Conservation (phyloP, 2,329 filamentous ascomycete genomes). For the Cercospora nicotianae region DNA sequence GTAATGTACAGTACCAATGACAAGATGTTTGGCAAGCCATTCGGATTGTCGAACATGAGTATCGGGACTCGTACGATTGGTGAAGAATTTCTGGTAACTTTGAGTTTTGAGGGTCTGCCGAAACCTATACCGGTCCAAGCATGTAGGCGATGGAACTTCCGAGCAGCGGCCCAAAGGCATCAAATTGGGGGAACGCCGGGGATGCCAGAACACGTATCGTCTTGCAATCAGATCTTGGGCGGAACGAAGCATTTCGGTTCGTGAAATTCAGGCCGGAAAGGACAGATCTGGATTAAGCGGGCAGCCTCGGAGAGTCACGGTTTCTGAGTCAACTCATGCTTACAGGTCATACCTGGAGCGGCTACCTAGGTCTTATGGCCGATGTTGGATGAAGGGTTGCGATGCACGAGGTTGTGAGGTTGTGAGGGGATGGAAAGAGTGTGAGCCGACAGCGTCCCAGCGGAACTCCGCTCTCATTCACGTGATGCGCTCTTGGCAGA, state of each 20-base stretch:
- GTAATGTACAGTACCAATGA: background rate
- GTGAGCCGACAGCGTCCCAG: background rate
- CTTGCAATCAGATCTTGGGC: background rate
- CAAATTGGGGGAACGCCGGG: background rate
- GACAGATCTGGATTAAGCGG: background rate
- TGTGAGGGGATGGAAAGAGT: background rate
- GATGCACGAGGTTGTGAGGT: background rate
- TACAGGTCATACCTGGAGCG: background rate
- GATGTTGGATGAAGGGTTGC: background rate
- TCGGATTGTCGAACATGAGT: background rate
- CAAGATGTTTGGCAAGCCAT: background rate
- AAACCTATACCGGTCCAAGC: background rate
- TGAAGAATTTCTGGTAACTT: background rate
- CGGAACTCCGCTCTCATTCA: background rate
- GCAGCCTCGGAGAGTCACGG: background rate
- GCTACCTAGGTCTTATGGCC: background rate
- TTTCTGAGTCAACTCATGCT: background rate
- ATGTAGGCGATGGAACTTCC: background rate
- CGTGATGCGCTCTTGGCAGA: background rate
- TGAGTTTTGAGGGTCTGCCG: background rate
- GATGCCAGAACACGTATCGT: background rate
- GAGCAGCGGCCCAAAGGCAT: background rate
- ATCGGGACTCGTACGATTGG: background rate
- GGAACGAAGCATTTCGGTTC: background rate
- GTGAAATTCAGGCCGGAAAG: background rate